These are phyloP conservation scores for Eragrostis nindensis DNA, from an alignment of 176 grass and related monocot species.

Conservation along the genomic window DNA sequence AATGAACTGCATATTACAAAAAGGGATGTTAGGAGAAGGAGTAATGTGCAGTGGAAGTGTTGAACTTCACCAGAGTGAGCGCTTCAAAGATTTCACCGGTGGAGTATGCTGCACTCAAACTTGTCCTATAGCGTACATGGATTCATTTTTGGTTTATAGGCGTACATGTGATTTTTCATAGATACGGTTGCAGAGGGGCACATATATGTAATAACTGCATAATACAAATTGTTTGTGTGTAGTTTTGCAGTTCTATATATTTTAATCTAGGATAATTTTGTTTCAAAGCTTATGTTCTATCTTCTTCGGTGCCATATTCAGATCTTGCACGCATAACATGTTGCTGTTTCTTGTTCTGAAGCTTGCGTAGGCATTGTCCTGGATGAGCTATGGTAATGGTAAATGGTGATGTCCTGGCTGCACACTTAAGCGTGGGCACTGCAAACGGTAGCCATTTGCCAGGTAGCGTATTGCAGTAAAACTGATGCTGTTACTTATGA, in stretches of 20 bases:
- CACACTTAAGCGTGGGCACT: not conserved
- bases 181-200: not conserved
- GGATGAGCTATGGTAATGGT: not conserved
- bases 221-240: not conserved
- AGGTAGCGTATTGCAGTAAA: not conserved
- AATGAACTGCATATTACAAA: not conserved
- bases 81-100: slow-evolving; percentile 56
- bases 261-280: not conserved
- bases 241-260: not conserved
- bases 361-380: too few relatives aligned
- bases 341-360: not conserved
- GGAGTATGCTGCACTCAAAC: slow-evolving; percentile 12
- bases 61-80: slow-evolving; percentile 58
- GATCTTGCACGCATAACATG: not conserved
- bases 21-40: slow-evolving; percentile 29
- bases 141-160: slow-evolving; percentile 24
- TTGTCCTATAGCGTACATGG: slow-evolving; percentile 9
- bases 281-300: not conserved
- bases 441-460: not conserved
- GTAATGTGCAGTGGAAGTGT: slow-evolving; percentile 36
- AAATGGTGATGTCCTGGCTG: not conserved
- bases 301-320: not conserved
- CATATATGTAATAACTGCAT: slow-evolving; percentile 32
- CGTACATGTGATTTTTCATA: not conserved
- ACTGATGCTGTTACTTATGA: not conserved